Conservation (phyloP, 2,329 filamentous ascomycete genomes). For the Trichoderma sp. region DNA sequence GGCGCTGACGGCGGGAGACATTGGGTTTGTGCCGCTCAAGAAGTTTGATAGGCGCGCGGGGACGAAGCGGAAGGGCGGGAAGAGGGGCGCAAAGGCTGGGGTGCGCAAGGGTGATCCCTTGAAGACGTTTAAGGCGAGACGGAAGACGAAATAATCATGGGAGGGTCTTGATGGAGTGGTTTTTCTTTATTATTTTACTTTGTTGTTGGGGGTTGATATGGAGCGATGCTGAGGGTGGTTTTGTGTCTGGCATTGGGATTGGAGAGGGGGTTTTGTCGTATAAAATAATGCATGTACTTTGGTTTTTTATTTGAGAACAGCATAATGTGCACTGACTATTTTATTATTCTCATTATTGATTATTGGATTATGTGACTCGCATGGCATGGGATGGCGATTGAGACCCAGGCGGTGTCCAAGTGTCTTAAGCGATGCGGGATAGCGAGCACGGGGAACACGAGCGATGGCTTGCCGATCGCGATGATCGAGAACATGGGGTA, state of each 20-base stretch:
- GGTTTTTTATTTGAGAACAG: neutral
- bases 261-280: neutral
- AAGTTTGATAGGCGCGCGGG: constrained; percentile 54
- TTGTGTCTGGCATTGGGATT: neutral
- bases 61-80: constrained; percentile 44
- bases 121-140: constrained; percentile 78
- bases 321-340: neutral
- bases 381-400: neutral
- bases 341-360: neutral
- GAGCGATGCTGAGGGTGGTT: neutral
- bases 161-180: neutral
- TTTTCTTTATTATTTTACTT: neutral
- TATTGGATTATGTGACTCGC: neutral
- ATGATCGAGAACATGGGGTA: neutral
- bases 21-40: constrained; percentile 74
- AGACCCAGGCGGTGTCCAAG: neutral
- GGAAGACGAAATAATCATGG: constrained; percentile 43
- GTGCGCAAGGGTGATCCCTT: constrained; percentile 78
- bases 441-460: neutral
- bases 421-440: neutral
- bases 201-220: neutral
- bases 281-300: neutral
- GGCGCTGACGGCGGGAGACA: constrained; percentile 63
- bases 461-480: neutral
- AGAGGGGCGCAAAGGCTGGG: constrained; percentile 48